phyloP scores from a whole-genome alignment of 306 rosid genomes.

The Lotus japonicus region DNA sequence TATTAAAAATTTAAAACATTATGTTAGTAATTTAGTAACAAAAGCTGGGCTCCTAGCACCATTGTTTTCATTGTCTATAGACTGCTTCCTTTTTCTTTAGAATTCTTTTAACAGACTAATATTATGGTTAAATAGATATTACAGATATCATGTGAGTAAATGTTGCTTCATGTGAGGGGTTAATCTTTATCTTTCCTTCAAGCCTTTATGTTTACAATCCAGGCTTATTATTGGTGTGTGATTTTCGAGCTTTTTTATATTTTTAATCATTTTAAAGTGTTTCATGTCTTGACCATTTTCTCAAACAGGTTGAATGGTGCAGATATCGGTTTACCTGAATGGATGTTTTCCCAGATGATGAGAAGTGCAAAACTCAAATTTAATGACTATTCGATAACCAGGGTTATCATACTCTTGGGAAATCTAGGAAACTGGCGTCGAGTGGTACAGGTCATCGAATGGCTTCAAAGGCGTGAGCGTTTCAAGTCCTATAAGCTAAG shows the following conservation, averaged over 20 bases:
- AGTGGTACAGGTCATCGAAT: constrained; percentile 84
- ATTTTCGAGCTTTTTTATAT: constrained; percentile 1
- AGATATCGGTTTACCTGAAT: constrained; percentile 75
- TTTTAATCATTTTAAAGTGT: constrained; percentile 20
- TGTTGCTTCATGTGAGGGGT: neutral
- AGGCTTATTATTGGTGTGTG: neutral
- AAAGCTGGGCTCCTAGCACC: neutral
- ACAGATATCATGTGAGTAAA: neutral
- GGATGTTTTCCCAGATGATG: constrained; percentile 86
- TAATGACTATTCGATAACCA: constrained; percentile 73
- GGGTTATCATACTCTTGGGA: constrained; percentile 79
- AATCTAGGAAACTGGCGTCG: constrained; percentile 86
- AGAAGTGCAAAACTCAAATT: constrained; percentile 80
- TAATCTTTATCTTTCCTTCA: constrained; percentile 1
- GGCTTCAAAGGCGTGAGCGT: constrained; percentile 90
- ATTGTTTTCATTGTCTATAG: neutral
- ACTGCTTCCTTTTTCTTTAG: neutral
- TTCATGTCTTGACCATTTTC: constrained; percentile 19
- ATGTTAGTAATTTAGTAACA: neutral
- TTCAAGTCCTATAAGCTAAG: constrained; percentile 72
- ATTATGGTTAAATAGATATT: constrained; percentile 9
- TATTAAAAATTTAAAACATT: neutral
- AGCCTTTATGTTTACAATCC: constrained; percentile 7
- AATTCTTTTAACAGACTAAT: neutral
- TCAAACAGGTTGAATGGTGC: constrained; percentile 88